Conservation (phyloP, 495 filamentous ascomycete species). For the Aspergillus ostianus region DNA sequence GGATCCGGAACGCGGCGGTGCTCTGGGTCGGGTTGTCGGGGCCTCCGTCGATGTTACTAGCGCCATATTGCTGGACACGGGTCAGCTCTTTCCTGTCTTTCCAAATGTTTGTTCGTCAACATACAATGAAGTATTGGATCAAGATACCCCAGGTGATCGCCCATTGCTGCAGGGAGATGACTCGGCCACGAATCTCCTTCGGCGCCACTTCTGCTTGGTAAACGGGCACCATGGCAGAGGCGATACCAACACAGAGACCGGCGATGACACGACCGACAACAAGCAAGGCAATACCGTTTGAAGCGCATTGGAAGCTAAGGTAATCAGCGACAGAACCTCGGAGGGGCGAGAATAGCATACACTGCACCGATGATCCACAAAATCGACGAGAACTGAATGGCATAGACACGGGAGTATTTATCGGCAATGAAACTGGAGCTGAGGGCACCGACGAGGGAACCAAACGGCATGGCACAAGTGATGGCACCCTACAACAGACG, state of each 20-base stretch:
- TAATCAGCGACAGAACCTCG: neutral
- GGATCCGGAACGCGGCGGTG: slow-evolving; percentile 62
- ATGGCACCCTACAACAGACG: slow-evolving; percentile 13
- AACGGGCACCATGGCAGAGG: slow-evolving; percentile 67
- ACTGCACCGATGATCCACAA: slow-evolving; percentile 50
- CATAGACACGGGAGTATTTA: slow-evolving; percentile 57
- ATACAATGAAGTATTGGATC: slow-evolving; percentile 70
- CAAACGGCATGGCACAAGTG: slow-evolving; percentile 41
- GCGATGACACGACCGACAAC: slow-evolving; percentile 65
- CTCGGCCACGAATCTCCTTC: slow-evolving; percentile 70
- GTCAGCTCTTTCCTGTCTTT: neutral
- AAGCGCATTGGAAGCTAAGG: slow-evolving; percentile 30
- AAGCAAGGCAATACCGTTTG: slow-evolving; percentile 57
- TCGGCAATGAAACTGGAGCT: slow-evolving; percentile 65
- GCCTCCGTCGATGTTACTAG: slow-evolving; percentile 50
- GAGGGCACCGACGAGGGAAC: slow-evolving; percentile 65
- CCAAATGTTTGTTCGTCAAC: slow-evolving; percentile 40
- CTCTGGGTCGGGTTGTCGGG: slow-evolving; percentile 55
- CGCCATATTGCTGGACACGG: slow-evolving; percentile 16
- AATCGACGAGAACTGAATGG: slow-evolving; percentile 65
- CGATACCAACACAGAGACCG: slow-evolving; percentile 71
- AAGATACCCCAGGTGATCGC: slow-evolving; percentile 73
- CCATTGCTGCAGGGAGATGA: slow-evolving; percentile 73
- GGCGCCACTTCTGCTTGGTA: slow-evolving; percentile 76
- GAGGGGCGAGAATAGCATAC: neutral